phyloP scores from a whole-genome alignment of 208 protist species.

The Wallacemonas sp. region DNA sequence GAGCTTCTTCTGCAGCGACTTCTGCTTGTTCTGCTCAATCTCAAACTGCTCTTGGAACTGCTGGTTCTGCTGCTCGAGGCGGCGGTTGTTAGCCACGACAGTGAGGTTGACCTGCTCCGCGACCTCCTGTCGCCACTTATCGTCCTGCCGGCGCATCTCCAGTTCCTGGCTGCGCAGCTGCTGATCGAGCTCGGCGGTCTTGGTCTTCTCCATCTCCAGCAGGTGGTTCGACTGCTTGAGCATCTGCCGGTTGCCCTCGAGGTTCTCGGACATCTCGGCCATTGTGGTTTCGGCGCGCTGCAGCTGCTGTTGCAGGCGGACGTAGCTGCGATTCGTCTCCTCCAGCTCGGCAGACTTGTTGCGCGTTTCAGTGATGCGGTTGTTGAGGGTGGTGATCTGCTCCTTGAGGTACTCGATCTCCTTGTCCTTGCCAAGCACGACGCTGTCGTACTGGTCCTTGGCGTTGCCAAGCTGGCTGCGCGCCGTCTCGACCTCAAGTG shows the following conservation, averaged over 20 bases:
- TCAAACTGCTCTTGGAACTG: conserved; percentile 81
- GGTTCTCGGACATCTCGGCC: conserved; percentile 66
- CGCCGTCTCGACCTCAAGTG: conserved; percentile 80
- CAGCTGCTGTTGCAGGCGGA: conserved; percentile 81
- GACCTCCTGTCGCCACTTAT: conserved; percentile 65
- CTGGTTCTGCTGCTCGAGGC: conserved; percentile 72
- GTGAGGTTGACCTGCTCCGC: conserved; percentile 80
- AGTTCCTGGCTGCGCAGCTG: conserved; percentile 68
- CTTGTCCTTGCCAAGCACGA: conserved; percentile 68
- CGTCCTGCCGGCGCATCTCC: conserved; percentile 80
- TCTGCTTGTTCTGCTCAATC: conserved; percentile 82
- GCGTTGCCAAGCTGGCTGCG: conserved; percentile 52
- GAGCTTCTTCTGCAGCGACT: conserved; percentile 83
- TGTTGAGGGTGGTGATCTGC: conserved; percentile 54
- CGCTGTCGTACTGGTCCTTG: conserved; percentile 59
- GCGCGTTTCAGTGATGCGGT: conserved; percentile 64
- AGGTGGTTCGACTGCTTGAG: conserved; percentile 86
- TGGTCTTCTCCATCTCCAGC: conserved; percentile 87
- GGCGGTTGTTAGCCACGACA: conserved; percentile 79
- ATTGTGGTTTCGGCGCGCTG: conserved; percentile 69
- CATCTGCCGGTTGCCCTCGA: conserved; percentile 89
- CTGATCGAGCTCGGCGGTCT: conserved; percentile 77
- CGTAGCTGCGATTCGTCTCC: conserved; percentile 79
- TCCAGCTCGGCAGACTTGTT: conserved; percentile 68
- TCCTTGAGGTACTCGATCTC: conserved; percentile 77